Base-by-base conservation (phyloP, 306 rosid species). In the Fragaria iinumae region DNA sequence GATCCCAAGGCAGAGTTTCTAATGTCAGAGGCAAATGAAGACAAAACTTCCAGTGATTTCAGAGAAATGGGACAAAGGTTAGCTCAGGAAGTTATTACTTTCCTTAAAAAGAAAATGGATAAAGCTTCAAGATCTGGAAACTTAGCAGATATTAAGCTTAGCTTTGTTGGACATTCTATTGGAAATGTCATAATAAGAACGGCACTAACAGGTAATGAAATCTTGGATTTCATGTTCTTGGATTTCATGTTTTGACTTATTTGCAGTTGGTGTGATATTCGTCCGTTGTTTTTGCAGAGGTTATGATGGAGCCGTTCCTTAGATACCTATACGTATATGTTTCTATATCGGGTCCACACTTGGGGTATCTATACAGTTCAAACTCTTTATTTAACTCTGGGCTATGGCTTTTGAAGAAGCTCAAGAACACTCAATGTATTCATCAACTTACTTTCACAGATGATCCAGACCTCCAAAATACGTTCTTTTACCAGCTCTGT, bases 121-220 rank as follows among this genome's bases (percentile, higher is more conserved):
- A 94, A 84, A 80, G 88, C 80, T 70, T 86, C 96, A 80, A 85
- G 83, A 83, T 84, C 76, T 67, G 92, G 92, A 68, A 67, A 59
- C 67, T 68, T 94, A 79, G 84, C 65, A 71, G 98, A 92, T 84
- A 85, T 94, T 79, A 88, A 84, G 81, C 80, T 94, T 78, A 92
- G 96, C 87, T 94, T 92, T 88, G 98, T 92, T 59, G 98, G 98
- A 79, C 98, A 94, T 82, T 94, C 98, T 79, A 94, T 94, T 73
- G 98, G 98, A 57, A 94, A 94, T 78, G 87, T 94, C 80, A 94
- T 94, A 78, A 84, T 94, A 79, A 87, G 97, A 83, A 80, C 97
- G n/a, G 98, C 97, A 20, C 77, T 94, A 83, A 90, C 95, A 66
- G 98, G 98, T 94, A 81, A 27, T 65, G 59, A 69, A 67, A 53